phyloP scores from a whole-genome alignment of 148 eudicot species.

The Selenicereus undatus region DNA sequence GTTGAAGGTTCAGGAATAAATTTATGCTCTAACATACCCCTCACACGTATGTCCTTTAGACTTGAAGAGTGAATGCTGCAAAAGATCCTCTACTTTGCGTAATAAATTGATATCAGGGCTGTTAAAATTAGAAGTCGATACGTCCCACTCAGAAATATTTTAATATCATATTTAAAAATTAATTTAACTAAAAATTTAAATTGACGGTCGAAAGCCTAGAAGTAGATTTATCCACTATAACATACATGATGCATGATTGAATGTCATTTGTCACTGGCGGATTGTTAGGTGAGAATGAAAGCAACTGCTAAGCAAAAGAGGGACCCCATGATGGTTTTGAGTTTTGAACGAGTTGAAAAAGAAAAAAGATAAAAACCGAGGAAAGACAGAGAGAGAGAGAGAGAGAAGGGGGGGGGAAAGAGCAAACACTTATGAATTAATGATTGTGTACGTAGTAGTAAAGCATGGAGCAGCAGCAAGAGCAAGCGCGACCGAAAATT shows the following conservation, averaged over 20 bases:
- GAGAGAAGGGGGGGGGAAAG: not conserved
- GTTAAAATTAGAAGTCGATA: too few species aligned
- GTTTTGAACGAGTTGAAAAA: not conserved
- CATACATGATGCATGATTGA: not conserved
- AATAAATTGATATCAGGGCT: too few species aligned
- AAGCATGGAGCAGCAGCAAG: not conserved
- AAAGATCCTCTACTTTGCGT: too few species aligned
- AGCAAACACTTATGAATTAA: not conserved
- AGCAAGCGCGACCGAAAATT: conserved; percentile 12
- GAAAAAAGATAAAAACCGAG: not conserved
- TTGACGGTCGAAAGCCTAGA: too few species aligned
- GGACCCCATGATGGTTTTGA: not conserved
- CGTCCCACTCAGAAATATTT: too few species aligned
- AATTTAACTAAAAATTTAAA: too few species aligned
- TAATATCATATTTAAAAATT: too few species aligned
- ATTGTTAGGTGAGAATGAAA: conserved; percentile 19
- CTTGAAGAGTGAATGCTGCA: too few species aligned
- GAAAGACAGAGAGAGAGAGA: not conserved
- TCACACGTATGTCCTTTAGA: too few species aligned
- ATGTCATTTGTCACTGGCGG: not conserved
- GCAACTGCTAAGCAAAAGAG: not conserved
- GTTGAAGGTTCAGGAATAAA: too few species aligned
- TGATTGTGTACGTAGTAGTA: not conserved
- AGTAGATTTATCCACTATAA: too few species aligned
- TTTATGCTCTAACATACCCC: too few species aligned